These are phyloP conservation scores for Lachnellula willkommii DNA, from an alignment of 2,329 filamentous ascomycete genomes.

Conservation along the genomic window DNA sequence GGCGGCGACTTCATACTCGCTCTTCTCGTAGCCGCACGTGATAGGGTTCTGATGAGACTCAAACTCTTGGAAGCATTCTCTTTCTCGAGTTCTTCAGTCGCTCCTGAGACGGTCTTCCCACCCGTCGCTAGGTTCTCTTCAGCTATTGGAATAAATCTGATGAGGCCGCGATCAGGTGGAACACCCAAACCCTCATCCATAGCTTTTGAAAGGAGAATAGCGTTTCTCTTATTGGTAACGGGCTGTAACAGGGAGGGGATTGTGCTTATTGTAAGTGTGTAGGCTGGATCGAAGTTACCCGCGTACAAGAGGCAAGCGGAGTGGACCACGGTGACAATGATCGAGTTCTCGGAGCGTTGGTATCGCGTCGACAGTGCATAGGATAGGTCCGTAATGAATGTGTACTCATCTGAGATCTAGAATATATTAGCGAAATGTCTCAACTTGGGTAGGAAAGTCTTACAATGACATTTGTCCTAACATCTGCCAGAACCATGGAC, in stretches of 20 bases:
- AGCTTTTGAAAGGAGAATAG: slow-evolving; percentile 69
- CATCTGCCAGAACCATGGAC: slow-evolving; percentile 53
- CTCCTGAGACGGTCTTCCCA: slow-evolving; percentile 62
- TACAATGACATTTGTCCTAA: slow-evolving; percentile 61
- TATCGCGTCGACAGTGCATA: slow-evolving; percentile 70
- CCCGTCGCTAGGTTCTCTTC: slow-evolving; percentile 70
- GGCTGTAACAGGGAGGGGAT: slow-evolving; percentile 64
- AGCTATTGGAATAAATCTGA: slow-evolving; percentile 64
- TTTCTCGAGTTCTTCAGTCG: slow-evolving; percentile 51
- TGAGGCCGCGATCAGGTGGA: slow-evolving; percentile 57
- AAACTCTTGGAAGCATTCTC: slow-evolving; percentile 11
- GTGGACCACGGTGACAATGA: slow-evolving; percentile 72
- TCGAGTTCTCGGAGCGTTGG: slow-evolving; percentile 64
- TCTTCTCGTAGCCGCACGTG: slow-evolving; percentile 24
- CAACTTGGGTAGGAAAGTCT: slow-evolving; percentile 25
- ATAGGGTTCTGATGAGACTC: slow-evolving; percentile 15
- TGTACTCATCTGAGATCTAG: slow-evolving; percentile 70
- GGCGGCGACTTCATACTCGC: slow-evolving; percentile 35
- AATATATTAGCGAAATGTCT: slow-evolving; percentile 20
- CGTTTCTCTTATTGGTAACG: slow-evolving; percentile 74
- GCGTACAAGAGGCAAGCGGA: slow-evolving; percentile 69
- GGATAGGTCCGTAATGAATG: slow-evolving; percentile 68
- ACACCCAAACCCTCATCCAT: slow-evolving; percentile 68
- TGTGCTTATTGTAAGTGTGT: slow-evolving; percentile 68
- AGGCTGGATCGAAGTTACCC: slow-evolving; percentile 72